These are phyloP conservation scores for Ephemerocybe angulata DNA, from an alignment of 768 basidiomycete species.

Conservation along the genomic window DNA sequence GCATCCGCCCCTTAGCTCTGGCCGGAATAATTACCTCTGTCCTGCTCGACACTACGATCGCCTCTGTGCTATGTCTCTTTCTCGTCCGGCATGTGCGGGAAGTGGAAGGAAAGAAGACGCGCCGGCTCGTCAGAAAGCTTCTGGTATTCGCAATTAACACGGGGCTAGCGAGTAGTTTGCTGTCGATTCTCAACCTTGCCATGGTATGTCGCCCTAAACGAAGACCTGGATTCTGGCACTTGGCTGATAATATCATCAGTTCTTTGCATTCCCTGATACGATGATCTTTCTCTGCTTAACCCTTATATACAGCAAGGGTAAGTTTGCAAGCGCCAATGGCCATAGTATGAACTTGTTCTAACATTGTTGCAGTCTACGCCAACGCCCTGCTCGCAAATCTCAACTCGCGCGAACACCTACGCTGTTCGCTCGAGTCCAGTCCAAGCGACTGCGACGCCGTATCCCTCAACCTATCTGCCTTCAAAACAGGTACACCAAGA, in stretches of 20 bases:
- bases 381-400: conserved; percentile 20
- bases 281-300: conserved; percentile 16
- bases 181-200: conserved; percentile 13
- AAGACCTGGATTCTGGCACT: too few species aligned
- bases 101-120: conserved; percentile 9
- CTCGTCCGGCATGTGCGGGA: conserved; percentile 10
- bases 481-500: not conserved
- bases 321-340: not conserved
- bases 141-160: conserved; percentile 15
- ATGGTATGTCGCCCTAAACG: too few species aligned
- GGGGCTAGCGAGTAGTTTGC: conserved; percentile 11
- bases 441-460: conserved; percentile 6
- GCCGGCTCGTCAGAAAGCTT: conserved; percentile 5
- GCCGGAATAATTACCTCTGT: conserved; percentile 13
- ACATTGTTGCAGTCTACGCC: conserved; percentile 13
- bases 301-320: conserved; percentile 19
- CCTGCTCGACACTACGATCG: conserved; percentile 11
- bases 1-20: conserved; percentile 6
- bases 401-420: conserved; percentile 14
- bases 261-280: conserved; percentile 16
- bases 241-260: conserved; percentile 3
- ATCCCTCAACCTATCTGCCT: not conserved
- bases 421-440: not conserved
- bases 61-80: conserved; percentile 13
- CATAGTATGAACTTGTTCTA: not conserved